Conservation (phyloP, 75 land plant species). For the Pseudotsuga menziesii region DNA sequence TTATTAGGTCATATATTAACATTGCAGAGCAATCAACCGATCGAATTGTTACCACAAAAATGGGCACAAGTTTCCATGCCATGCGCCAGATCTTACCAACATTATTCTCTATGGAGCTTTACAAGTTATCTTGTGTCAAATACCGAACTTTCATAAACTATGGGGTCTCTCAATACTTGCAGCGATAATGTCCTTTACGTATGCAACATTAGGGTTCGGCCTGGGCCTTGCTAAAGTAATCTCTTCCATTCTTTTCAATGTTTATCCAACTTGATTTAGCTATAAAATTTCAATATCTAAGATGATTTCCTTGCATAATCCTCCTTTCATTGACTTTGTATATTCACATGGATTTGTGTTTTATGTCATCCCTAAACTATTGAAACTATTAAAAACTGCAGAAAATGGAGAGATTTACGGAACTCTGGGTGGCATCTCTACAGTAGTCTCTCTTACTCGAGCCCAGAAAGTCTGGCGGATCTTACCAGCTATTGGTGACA, state of each 20-base stretch:
- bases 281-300: not conserved
- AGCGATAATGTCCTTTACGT: constrained; percentile 24
- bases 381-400: constrained; percentile 13
- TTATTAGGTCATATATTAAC: too few species aligned
- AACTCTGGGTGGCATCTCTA: constrained; percentile 39
- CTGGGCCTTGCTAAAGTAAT: constrained; percentile 18
- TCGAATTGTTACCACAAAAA: constrained; percentile 22
- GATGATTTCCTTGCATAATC: not conserved
- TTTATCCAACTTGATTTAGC: not conserved
- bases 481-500: constrained; percentile 79
- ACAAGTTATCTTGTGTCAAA: constrained; percentile 20
- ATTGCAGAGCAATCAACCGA: constrained; percentile 25
- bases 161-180: constrained; percentile 30
- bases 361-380: not conserved
- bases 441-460: not conserved
- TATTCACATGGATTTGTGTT: not conserved
- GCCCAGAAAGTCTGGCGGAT: constrained; percentile 53
- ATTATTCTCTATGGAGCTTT: constrained; percentile 20
- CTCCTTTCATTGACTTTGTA: not conserved
- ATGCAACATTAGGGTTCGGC: constrained; percentile 26
- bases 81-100: constrained; percentile 2
- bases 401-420: constrained; percentile 60
- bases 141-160: constrained; percentile 18
- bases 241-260: not conserved
- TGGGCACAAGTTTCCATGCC: constrained; percentile 17